phyloP scores from a whole-genome alignment of 352 stramenopile genomes.

The Phytophthora cajani region DNA sequence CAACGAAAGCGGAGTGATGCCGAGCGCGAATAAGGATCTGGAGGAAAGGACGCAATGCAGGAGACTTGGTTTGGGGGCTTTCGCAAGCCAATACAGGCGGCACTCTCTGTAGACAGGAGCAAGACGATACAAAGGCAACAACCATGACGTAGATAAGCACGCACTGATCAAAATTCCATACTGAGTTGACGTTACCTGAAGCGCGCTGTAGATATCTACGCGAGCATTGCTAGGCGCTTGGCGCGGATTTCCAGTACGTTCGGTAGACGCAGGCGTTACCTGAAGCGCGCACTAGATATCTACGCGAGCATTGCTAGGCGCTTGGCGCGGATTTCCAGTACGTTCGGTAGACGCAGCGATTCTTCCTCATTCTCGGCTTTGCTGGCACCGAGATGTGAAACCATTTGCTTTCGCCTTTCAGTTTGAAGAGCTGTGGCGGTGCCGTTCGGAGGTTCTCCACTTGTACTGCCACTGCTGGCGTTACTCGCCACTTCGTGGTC shows the following conservation, averaged over 20 bases:
- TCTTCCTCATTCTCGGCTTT: conserved; percentile 15
- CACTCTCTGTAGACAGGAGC: conserved; percentile 8
- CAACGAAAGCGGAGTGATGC: background rate
- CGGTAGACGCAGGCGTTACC: conserved; percentile 24
- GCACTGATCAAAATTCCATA: conserved; percentile 4
- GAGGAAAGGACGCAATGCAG: background rate
- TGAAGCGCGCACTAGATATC: background rate
- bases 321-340: conserved; percentile 53
- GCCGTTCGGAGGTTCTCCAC: conserved; percentile 1
- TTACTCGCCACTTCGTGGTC: conserved; percentile 33
- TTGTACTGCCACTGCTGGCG: conserved; percentile 15
- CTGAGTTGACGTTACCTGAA: background rate
- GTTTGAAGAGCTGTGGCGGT: conserved; percentile 13
- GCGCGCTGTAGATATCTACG: background rate
- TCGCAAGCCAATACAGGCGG: conserved; percentile 13
- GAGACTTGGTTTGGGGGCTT: background rate
- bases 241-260: conserved; percentile 55
- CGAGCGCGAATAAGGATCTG: background rate
- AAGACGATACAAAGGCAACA: background rate
- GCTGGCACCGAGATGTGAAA: background rate
- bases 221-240: conserved; percentile 31
- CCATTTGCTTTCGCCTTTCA: conserved; percentile 16
- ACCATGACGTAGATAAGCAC: conserved; percentile 17
- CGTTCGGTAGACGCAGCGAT: conserved; percentile 31
- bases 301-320: conserved; percentile 26